Evolutionary conservation across 495 filamentous ascomycete species (phyloP).

Genomic region (Neurospora tetrasperma): DNA sequence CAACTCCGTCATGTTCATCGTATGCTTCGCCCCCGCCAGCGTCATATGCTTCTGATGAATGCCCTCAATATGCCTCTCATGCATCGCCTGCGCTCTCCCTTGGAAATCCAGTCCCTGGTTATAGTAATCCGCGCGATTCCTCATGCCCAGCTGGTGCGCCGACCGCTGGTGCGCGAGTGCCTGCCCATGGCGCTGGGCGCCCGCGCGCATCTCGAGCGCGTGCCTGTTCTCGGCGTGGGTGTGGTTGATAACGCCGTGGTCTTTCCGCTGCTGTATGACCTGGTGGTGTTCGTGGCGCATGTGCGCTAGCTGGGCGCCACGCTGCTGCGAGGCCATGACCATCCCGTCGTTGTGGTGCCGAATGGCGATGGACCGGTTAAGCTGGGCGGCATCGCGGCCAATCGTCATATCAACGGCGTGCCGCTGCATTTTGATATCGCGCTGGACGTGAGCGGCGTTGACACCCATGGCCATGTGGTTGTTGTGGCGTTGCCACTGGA

Average conservation of each 20-base stretch:
- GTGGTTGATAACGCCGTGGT: neutral
- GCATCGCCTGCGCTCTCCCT: neutral
- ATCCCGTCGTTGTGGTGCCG: conserved; percentile 1
- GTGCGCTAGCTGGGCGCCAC: conserved; percentile 10
- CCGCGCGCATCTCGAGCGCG: conserved; percentile 3
- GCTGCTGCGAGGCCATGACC: conserved; percentile 2
- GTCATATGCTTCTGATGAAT: neutral
- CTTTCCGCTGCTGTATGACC: neutral
- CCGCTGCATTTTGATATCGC: neutral
- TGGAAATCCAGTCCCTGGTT: neutral
- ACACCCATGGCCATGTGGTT: conserved; percentile 10
- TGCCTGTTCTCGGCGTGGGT: conserved; percentile 4
- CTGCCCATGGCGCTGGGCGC: neutral
- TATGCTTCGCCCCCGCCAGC: conserved; percentile 7
- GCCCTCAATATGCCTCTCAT: conserved; percentile 2
- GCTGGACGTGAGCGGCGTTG: conserved; percentile 1
- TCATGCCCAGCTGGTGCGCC: neutral
- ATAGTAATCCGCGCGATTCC: neutral
- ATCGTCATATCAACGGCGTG: neutral
- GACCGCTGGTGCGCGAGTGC: neutral
- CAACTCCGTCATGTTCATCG: conserved; percentile 16
- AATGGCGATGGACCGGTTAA: conserved; percentile 6
- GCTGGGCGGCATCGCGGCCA: conserved; percentile 1
- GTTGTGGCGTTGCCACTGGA: conserved; percentile 14
- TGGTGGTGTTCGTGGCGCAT: conserved; percentile 6